Base-by-base conservation (phyloP, 1,284 basidiomycete species). In the Cystobasidiaceae sp. region DNA sequence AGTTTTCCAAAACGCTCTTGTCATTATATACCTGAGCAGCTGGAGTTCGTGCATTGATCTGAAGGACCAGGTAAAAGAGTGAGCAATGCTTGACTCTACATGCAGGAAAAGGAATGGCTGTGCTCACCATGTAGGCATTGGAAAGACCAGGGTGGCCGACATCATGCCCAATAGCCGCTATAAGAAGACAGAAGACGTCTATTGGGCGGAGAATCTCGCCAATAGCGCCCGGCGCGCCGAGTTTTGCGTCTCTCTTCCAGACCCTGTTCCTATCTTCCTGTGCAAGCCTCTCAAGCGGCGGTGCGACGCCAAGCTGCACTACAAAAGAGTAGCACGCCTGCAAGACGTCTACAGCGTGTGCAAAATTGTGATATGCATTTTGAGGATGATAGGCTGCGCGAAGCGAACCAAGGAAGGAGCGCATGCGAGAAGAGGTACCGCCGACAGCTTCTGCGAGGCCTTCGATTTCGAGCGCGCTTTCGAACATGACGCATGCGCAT, bases 281-380 rank as follows among this genome's bases (percentile, higher is more conserved):
- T 56, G 76, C 50, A 81, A 80, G 67, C 82, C 83, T 17, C 46
- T 80, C 80, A 5, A 88, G 81, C 0, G 88, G 84, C 2, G 92
- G 93, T 0, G 90, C 89, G 74, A 88, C 82, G 17, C 85, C 86
- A 17, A 89, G 86, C 25, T 83, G 80, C 54, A 82, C 82, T 28
- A 97, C 80, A 78, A 93, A 94, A 27, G 83, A 85, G 74, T 94
- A 91, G 1, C 86, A 85, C 0, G 93, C 92, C 76, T 97, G 93
- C 23, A 96, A 82, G 11, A 97, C 93, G 75, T 97, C 93, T 48
- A 94, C 81, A 1, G 92, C 93, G 77, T 97, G 93, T 66, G 90
- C 85, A 75, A 93, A 96, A 75, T 97, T 97, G 72, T 97, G 93
- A 77, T 97, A 97, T 15, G 88, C 87, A 78, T 96, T 96, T 58